A percentile compares a stretch with the other conserved stretches of the same genome.
phyloP scores from a whole-genome alignment of 768 basidiomycete species.

The Cystobasidium ongulense region DNA sequence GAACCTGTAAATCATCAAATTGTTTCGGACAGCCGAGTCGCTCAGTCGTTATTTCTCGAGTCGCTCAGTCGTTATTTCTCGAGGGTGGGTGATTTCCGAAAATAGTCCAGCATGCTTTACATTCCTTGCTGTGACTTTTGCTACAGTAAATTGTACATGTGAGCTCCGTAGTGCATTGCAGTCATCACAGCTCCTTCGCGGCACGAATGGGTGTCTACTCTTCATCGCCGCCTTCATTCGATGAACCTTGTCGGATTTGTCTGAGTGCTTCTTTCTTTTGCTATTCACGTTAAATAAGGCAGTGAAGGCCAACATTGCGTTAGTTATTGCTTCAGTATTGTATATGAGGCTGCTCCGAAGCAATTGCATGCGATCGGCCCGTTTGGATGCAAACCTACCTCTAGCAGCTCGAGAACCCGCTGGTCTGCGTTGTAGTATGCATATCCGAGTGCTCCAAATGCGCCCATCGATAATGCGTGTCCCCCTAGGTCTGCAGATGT shows the following conservation, averaged over 20 bases:
- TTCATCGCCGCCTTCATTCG: neutral
- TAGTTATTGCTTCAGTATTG: too few relatives aligned
- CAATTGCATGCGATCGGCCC: neutral
- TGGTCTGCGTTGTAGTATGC: conserved; percentile 53
- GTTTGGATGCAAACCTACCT: neutral
- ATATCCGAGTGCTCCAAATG: conserved; percentile 67
- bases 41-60: too few relatives aligned
- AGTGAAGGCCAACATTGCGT: too few relatives aligned
- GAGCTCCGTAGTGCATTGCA: too few relatives aligned
- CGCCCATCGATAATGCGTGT: conserved; percentile 61
- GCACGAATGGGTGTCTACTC: neutral
- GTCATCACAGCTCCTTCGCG: too few relatives aligned
- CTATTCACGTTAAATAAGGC: neutral
- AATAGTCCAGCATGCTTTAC: neutral
- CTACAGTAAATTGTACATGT: neutral
- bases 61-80: too few relatives aligned
- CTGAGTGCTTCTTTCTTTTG: conserved; percentile 24
- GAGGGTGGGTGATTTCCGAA: too few relatives aligned
- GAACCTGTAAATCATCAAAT: too few relatives aligned
- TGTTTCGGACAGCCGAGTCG: too few relatives aligned
- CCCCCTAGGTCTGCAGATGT: conserved; percentile 58
- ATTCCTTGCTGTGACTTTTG: neutral
- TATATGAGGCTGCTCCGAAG: too few relatives aligned
- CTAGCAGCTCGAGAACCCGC: conserved; percentile 14
- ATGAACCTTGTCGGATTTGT: neutral